phyloP scores from a whole-genome alignment of 2,329 filamentous ascomycete species.

The Xylariaceae sp. region DNA sequence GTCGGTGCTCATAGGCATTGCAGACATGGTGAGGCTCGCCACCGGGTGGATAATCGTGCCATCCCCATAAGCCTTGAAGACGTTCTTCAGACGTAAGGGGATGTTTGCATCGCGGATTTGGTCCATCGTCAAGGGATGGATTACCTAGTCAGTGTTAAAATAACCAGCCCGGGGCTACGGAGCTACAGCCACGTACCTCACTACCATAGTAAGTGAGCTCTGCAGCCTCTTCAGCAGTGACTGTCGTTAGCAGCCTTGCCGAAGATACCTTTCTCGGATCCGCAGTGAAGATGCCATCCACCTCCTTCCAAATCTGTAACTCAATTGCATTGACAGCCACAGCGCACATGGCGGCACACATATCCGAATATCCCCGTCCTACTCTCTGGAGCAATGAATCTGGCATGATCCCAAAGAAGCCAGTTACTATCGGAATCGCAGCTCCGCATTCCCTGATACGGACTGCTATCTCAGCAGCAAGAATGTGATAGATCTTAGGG shows the following conservation, averaged over 20 bases:
- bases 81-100: constrained; percentile 62
- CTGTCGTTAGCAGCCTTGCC: constrained; percentile 62
- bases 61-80: constrained; percentile 57
- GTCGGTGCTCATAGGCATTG: constrained; percentile 8
- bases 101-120: constrained; percentile 61
- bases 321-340: constrained; percentile 61
- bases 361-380: constrained; percentile 66
- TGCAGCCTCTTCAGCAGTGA: constrained; percentile 72
- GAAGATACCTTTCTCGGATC: constrained; percentile 79
- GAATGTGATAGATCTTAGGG: constrained; percentile 21
- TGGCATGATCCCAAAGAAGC: constrained; percentile 66
- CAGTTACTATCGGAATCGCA: constrained; percentile 32
- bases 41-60: constrained; percentile 61
- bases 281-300: constrained; percentile 69
- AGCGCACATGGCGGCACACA: constrained; percentile 65
- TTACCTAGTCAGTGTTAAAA: constrained; percentile 49
- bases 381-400: constrained; percentile 61
- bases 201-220: constrained; percentile 70
- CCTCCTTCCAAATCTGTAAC: constrained; percentile 71
- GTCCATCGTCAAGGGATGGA: constrained; percentile 80
- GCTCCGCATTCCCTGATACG: constrained; percentile 19
- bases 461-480: constrained; percentile 21
- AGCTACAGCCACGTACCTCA: constrained; percentile 28
- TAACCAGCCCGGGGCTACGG: not conserved
- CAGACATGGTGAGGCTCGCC: constrained; percentile 8